Evolutionary conservation across 208 protist genomes (phyloP).

Genomic region (Acanthamoeba triangularis): DNA sequence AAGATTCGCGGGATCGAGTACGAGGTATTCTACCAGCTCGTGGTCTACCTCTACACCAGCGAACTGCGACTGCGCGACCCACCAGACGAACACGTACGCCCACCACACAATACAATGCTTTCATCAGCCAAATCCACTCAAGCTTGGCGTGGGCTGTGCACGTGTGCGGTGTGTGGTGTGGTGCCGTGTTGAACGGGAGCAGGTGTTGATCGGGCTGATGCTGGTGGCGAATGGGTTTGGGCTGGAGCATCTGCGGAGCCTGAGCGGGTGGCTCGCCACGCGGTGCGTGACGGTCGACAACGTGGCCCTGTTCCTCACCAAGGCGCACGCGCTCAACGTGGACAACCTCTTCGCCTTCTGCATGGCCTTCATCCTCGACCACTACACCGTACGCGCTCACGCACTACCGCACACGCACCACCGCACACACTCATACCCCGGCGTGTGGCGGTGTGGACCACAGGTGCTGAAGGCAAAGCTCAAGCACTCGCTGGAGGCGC

Average conservation of each 20-base stretch:
- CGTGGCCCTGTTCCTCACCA: constrained; percentile 55
- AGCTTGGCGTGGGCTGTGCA: not conserved
- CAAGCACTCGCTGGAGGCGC: constrained; percentile 45
- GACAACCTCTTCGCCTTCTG: constrained; percentile 70
- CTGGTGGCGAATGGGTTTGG: constrained; percentile 61
- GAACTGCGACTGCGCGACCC: constrained; percentile 55
- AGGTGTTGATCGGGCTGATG: constrained; percentile 27
- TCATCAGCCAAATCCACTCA: not conserved
- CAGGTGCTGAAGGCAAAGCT: constrained; percentile 33
- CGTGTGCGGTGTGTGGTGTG: not conserved
- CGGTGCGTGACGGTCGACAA: constrained; percentile 56
- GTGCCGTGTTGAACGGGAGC: not conserved
- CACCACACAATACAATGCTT: not conserved
- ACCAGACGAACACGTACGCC: constrained; percentile 7
- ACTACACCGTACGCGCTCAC: not conserved
- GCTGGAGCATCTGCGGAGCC: constrained; percentile 39
- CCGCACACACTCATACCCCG: not conserved
- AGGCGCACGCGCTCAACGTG: constrained; percentile 36
- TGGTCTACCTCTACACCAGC: constrained; percentile 76
- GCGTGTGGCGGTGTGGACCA: not conserved
- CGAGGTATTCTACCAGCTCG: constrained; percentile 55
- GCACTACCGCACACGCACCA: not conserved
- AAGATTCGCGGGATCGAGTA: constrained; percentile 16
- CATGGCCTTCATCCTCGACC: constrained; percentile 66
- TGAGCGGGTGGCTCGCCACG: constrained; percentile 49